Evolutionary conservation across 768 basidiomycete genomes (phyloP).

Genomic region (Kwoniella europaea): DNA sequence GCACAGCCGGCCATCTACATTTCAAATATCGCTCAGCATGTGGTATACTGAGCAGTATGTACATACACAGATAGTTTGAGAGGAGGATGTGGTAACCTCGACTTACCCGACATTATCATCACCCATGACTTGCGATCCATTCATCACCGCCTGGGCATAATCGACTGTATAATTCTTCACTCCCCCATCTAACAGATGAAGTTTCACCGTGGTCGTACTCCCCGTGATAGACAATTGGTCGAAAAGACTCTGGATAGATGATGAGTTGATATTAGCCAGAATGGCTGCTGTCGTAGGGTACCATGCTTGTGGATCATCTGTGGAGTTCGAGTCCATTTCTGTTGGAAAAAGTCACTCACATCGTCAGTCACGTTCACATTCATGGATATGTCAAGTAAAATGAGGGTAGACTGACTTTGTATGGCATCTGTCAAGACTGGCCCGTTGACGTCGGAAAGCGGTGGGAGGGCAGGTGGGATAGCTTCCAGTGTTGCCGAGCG

Average conservation of each 20-base stretch:
- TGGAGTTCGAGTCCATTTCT: neutral
- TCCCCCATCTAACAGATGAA: neutral
- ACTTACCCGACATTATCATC: neutral
- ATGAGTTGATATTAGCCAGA: neutral
- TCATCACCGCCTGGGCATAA: neutral
- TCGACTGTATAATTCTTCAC: neutral
- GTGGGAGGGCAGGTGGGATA: neutral
- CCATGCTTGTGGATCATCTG: neutral
- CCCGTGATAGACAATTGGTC: neutral
- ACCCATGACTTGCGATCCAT: neutral
- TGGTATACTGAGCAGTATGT: no score
- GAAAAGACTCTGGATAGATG: neutral
- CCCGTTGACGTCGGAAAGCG: neutral
- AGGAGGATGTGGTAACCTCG: neutral
- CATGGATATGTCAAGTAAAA: neutral
- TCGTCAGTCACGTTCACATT: neutral
- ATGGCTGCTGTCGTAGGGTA: neutral
- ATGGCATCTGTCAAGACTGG: neutral
- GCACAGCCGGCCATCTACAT: neutral
- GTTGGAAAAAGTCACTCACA: neutral
- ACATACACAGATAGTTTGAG: neutral
- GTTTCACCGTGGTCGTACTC: neutral
- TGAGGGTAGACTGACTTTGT: neutral
- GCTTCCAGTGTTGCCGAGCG: neutral
- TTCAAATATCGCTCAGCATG: no score